Evolutionary conservation across 208 protist species (phyloP).

Genomic region (Leptomonas seymouri): DNA sequence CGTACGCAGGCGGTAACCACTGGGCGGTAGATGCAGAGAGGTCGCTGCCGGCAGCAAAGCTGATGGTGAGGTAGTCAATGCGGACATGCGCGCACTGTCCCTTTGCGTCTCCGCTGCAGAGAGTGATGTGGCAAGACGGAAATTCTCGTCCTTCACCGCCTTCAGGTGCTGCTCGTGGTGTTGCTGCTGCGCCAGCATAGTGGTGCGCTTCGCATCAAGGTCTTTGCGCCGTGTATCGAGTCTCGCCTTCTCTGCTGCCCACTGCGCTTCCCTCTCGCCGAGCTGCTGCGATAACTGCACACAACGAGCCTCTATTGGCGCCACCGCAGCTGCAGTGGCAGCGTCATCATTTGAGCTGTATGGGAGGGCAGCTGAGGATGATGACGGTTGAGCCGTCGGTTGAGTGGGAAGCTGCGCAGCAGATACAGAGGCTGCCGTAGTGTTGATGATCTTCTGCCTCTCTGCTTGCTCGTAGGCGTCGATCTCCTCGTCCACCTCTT

Average conservation of each 20-base stretch:
- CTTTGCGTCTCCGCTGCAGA: slow-evolving; percentile 1
- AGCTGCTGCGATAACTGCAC: slow-evolving; percentile 23
- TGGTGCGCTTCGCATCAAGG: slow-evolving; percentile 8
- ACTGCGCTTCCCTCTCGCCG: slow-evolving; percentile 20
- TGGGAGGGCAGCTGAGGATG: not conserved
- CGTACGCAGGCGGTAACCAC: slow-evolving; percentile 10
- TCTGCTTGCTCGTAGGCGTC: slow-evolving; percentile 44
- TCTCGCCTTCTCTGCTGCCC: slow-evolving; percentile 3
- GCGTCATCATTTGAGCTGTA: not conserved
- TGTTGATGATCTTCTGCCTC: slow-evolving; percentile 30
- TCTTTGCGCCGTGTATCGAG: slow-evolving; percentile 6
- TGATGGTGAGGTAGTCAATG: slow-evolving; percentile 2
- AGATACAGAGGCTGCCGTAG: slow-evolving; percentile 3
- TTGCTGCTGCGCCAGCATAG: slow-evolving; percentile 15
- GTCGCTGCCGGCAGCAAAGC: not conserved
- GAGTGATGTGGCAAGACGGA: not conserved
- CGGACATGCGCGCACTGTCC: not conserved
- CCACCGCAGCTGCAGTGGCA: slow-evolving; percentile 9
- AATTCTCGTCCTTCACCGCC: slow-evolving; percentile 13
- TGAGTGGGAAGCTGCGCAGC: not conserved
- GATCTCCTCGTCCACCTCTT: slow-evolving; percentile 71
- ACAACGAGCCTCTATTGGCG: slow-evolving; percentile 1
- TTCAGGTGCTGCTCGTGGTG: slow-evolving; percentile 16
- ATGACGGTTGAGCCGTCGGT: not conserved
- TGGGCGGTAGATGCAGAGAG: not conserved